phyloP scores from a whole-genome alignment of 805 yeast genomes.

The Metschnikowia gelsemii region DNA sequence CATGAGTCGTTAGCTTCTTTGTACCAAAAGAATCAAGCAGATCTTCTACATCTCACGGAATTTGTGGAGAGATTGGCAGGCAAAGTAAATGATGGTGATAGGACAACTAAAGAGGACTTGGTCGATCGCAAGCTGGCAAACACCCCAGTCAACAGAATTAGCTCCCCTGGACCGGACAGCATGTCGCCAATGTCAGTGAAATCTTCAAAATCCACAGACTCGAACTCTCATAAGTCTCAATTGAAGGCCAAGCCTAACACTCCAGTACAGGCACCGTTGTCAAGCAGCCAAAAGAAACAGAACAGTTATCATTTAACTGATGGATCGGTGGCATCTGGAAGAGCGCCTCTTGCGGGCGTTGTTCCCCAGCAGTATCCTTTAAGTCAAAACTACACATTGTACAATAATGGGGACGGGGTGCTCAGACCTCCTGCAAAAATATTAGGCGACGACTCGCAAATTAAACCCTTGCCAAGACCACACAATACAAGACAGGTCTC shows the following conservation, averaged over 20 bases:
- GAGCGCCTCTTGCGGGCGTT: slow-evolving; percentile 28
- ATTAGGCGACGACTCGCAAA: slow-evolving; percentile 1
- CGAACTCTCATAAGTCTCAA: slow-evolving; percentile 14
- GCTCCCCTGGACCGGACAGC: slow-evolving; percentile 12
- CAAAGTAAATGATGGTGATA: neutral
- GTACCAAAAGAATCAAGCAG: slow-evolving; percentile 49
- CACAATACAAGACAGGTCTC: slow-evolving; percentile 38
- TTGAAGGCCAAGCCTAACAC: slow-evolving; percentile 8
- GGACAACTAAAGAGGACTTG: slow-evolving; percentile 5
- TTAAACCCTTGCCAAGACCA: slow-evolving; percentile 1
- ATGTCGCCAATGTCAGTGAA: slow-evolving; percentile 19
- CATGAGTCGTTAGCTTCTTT: slow-evolving; percentile 51
- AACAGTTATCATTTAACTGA: slow-evolving; percentile 17
- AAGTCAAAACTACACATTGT: slow-evolving; percentile 36
- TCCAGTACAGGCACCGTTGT: neutral
- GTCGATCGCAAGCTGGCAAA: slow-evolving; percentile 11
- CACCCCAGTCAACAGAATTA: slow-evolving; percentile 15
- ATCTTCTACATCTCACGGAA: slow-evolving; percentile 53
- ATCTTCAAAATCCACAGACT: slow-evolving; percentile 5
- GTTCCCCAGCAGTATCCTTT: slow-evolving; percentile 39
- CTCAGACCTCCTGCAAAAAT: neutral
- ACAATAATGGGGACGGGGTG: slow-evolving; percentile 22
- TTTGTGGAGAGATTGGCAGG: slow-evolving; percentile 33
- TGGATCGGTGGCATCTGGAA: slow-evolving; percentile 12
- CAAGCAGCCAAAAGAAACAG: slow-evolving; percentile 3